Evolutionary conservation across 2,329 filamentous ascomycete genomes (phyloP).

Genomic region (Akanthomyces muscarius): DNA sequence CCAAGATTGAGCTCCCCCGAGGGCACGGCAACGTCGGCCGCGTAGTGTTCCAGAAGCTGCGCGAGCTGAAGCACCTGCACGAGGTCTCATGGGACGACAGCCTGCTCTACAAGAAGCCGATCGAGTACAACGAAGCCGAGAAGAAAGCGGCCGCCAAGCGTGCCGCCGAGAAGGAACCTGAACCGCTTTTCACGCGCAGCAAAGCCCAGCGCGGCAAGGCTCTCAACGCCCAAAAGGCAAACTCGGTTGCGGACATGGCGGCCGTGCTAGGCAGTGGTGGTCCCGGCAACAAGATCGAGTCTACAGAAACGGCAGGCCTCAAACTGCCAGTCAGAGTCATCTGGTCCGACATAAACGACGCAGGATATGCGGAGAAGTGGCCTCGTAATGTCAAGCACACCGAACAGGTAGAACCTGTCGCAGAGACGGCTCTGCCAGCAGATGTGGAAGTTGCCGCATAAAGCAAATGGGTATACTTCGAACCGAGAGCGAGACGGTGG

Average conservation of each 20-base stretch:
- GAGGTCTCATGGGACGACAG: constrained; percentile 56
- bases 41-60: constrained; percentile 58
- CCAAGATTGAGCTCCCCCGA: constrained; percentile 53
- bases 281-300: constrained; percentile 46
- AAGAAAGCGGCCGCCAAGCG: constrained; percentile 30
- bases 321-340: constrained; percentile 39
- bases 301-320: background rate
- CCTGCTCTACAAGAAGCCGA: constrained; percentile 38
- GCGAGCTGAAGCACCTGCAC: constrained; percentile 60
- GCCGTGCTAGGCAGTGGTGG: constrained; percentile 51
- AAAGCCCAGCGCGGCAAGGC: constrained; percentile 45
- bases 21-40: constrained; percentile 51
- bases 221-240: constrained; percentile 58
- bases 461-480: background rate
- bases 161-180: constrained; percentile 28
- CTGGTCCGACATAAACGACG: constrained; percentile 49
- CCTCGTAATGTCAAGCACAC: constrained; percentile 51
- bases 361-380: constrained; percentile 46
- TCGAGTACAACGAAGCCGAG: constrained; percentile 32
- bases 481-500: background rate
- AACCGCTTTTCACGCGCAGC: constrained; percentile 33
- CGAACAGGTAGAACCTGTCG: constrained; percentile 26
- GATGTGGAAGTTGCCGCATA: constrained; percentile 7
- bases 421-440: constrained; percentile 15
- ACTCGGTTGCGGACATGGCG: constrained; percentile 61